Percentiles rank a stretch among this genome's conserved stretches.
phyloP scores from a whole-genome alignment of 768 basidiomycete genomes.

The Mrakia hoshinonis region DNA sequence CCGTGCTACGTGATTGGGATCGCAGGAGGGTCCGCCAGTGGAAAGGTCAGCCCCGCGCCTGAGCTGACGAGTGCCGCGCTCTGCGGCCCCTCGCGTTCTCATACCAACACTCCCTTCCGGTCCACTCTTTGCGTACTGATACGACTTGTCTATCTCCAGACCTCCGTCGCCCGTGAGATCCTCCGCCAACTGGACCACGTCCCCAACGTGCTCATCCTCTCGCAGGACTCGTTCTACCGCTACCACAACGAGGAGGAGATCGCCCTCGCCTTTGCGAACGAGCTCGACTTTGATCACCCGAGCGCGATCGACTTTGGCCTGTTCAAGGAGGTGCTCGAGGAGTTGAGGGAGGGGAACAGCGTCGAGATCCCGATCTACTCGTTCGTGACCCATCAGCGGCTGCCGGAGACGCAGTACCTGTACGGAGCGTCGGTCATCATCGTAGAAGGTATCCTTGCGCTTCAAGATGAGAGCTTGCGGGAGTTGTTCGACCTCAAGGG shows the following conservation, averaged over 20 bases:
- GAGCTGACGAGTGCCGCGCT: background rate
- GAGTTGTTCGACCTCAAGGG: constrained; percentile 84
- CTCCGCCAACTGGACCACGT: constrained; percentile 41
- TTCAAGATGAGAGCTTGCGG: constrained; percentile 69
- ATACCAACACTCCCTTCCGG: too few species aligned
- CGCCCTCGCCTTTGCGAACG: constrained; percentile 67
- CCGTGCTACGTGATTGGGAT: constrained; percentile 45
- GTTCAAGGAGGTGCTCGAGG: constrained; percentile 66
- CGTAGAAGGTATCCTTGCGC: constrained; percentile 80
- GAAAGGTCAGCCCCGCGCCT: constrained; percentile 38
- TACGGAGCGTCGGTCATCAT: constrained; percentile 92
- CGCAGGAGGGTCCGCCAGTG: constrained; percentile 44
- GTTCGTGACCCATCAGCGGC: constrained; percentile 77
- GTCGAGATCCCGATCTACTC: constrained; percentile 65
- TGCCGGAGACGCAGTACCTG: constrained; percentile 57
- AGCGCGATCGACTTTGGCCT: constrained; percentile 83
- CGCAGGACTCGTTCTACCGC: constrained; percentile 93
- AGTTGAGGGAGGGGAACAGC: constrained; percentile 73
- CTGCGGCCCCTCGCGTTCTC: background rate
- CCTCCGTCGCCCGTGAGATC: constrained; percentile 41
- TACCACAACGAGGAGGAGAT: constrained; percentile 68
- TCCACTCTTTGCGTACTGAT: too few species aligned
- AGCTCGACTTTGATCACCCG: constrained; percentile 78
- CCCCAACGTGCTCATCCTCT: constrained; percentile 68
- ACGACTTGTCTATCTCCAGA: constrained; percentile 32